These are phyloP conservation scores for Trichoderma polysporum DNA, from an alignment of 2,329 filamentous ascomycete species.

Conservation along the genomic window DNA sequence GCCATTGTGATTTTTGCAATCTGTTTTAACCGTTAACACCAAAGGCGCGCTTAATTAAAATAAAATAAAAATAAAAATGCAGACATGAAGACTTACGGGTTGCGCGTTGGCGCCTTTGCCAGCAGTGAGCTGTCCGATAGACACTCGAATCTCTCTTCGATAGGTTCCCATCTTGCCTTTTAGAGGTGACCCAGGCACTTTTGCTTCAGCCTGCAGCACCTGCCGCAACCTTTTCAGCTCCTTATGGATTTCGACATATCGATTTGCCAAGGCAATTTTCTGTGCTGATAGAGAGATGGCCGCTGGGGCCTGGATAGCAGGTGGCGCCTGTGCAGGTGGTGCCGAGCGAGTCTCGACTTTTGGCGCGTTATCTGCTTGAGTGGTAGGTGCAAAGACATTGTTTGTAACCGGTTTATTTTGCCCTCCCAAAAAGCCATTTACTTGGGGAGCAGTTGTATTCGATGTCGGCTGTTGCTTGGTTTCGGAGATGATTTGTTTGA, in stretches of 20 bases:
- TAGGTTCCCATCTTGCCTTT: slow-evolving; percentile 70
- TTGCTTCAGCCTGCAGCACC: slow-evolving; percentile 56
- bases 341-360: not conserved
- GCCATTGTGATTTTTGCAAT: slow-evolving; percentile 38
- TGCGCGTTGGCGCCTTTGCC: slow-evolving; percentile 60
- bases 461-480: slow-evolving; percentile 12
- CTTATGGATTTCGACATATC: slow-evolving; percentile 61
- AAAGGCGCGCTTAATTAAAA: not conserved
- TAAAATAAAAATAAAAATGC: not conserved
- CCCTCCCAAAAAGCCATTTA: slow-evolving; percentile 26
- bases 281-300: not conserved
- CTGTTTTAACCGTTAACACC: slow-evolving; percentile 29
- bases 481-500: slow-evolving; percentile 22
- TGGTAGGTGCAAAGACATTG: slow-evolving; percentile 26
- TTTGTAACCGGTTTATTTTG: slow-evolving; percentile 27
- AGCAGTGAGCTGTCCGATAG: slow-evolving; percentile 70
- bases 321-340: slow-evolving; percentile 21
- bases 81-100: slow-evolving; percentile 34
- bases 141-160: slow-evolving; percentile 68
- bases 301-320: slow-evolving; percentile 1
- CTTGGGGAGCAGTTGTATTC: slow-evolving; percentile 19
- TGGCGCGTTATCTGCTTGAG: slow-evolving; percentile 11
- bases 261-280: slow-evolving; percentile 34
- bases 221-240: slow-evolving; percentile 68
- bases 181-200: slow-evolving; percentile 46